Percentiles rank a stretch among this genome's conserved stretches.
Conservation (phyloP, 2,329 filamentous ascomycete species). For the Colletotrichum aenigma region DNA sequence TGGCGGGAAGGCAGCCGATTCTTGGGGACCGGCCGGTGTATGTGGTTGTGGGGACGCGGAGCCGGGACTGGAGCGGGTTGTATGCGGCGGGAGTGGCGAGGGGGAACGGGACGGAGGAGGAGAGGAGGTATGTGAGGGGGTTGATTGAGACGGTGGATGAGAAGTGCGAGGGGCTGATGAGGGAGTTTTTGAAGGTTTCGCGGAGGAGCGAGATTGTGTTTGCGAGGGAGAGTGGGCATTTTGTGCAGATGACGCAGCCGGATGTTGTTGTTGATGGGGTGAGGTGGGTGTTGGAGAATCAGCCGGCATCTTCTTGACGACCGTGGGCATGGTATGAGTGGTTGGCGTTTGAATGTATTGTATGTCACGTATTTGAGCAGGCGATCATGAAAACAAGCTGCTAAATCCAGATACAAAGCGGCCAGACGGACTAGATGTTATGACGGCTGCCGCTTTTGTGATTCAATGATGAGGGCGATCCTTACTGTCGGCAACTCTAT, state of each 20-base stretch:
- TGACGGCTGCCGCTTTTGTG: not conserved
- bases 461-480: too few species aligned
- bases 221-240: not conserved
- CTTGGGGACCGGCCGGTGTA: not conserved
- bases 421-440: not conserved
- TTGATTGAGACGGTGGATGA: not conserved
- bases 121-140: not conserved
- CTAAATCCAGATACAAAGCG: not conserved
- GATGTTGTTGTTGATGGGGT: not conserved
- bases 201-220: not conserved
- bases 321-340: not conserved
- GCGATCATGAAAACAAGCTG: too few species aligned
- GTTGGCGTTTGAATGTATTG: not conserved
- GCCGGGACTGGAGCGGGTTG: not conserved
- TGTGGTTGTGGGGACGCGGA: not conserved
- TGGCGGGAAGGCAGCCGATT: not conserved
- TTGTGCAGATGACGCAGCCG: slow-evolving; percentile 2
- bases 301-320: not conserved
- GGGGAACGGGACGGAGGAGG: slow-evolving; percentile 6
- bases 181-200: not conserved
- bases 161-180: not conserved
- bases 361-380: too few species aligned
- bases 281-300: not conserved
- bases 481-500: not conserved
- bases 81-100: not conserved